phyloP scores from a whole-genome alignment of 2,329 filamentous ascomycete genomes.

The Aspergillus sp. region DNA sequence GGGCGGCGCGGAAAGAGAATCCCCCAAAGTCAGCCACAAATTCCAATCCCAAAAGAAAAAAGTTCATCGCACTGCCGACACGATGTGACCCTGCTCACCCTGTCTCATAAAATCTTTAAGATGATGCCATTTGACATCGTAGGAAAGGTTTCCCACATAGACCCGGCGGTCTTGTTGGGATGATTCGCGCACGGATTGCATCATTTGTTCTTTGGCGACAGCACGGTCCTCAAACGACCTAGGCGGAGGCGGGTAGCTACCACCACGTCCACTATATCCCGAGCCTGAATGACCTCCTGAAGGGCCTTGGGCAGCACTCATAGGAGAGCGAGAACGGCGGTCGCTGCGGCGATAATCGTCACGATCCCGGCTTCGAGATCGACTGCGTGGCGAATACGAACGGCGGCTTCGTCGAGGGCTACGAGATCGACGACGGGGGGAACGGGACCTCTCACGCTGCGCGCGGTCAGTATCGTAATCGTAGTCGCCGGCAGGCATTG shows the following conservation, averaged over 20 bases:
- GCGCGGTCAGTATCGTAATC: constrained; percentile 37
- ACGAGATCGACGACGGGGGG: constrained; percentile 70
- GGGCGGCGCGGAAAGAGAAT: constrained; percentile 33
- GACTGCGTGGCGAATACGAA: constrained; percentile 76
- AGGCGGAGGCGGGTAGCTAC: constrained; percentile 60
- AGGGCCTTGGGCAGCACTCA: constrained; percentile 70
- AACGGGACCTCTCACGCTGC: constrained; percentile 76
- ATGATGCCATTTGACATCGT: constrained; percentile 99
- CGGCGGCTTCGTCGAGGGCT: constrained; percentile 75
- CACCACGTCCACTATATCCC: constrained; percentile 58
- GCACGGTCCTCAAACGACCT: constrained; percentile 82
- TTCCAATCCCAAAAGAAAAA: constrained; percentile 21
- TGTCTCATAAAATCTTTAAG: constrained; percentile 99
- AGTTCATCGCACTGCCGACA: constrained; percentile 21
- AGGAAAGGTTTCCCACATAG: constrained; percentile 98
- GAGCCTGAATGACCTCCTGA: constrained; percentile 70
- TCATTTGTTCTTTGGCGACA: constrained; percentile 88
- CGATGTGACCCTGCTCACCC: constrained; percentile 62
- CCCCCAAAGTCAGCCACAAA: constrained; percentile 32
- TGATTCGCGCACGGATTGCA: constrained; percentile 87
- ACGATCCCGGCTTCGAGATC: constrained; percentile 74
- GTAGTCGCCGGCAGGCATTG: constrained; percentile 28
- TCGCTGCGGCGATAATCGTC: constrained; percentile 74
- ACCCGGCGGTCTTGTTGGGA: constrained; percentile 99
- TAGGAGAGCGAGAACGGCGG: constrained; percentile 81